Evolutionary conservation across 768 basidiomycete species (phyloP).

Genomic region (Suillus paluster): DNA sequence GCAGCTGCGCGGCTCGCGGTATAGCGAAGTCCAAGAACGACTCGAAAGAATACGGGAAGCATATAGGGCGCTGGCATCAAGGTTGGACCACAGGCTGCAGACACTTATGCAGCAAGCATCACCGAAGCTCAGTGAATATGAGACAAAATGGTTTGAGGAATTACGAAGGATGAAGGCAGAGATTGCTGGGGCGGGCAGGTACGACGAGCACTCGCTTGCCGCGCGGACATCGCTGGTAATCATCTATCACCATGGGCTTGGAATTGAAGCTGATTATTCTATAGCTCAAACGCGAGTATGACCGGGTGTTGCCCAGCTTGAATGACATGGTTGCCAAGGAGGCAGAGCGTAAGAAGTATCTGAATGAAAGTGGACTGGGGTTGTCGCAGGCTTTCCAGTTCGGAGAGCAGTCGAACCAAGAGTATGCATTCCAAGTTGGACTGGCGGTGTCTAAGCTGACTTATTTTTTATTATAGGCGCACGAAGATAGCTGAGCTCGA

Average conservation of each 20-base stretch:
- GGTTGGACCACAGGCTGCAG: constrained; percentile 73
- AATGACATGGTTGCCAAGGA: constrained; percentile 63
- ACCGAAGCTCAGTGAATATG: constrained; percentile 81
- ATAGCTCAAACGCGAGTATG: constrained; percentile 72
- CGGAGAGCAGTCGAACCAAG: constrained; percentile 68
- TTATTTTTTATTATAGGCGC: constrained; percentile 45
- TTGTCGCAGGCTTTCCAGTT: constrained; percentile 78
- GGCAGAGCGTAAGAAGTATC: constrained; percentile 46
- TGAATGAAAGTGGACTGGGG: constrained; percentile 55
- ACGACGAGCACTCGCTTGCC: constrained; percentile 68
- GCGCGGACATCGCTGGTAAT: constrained; percentile 63
- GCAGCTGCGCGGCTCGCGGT: constrained; percentile 47
- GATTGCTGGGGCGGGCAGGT: constrained; percentile 62
- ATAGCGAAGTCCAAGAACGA: constrained; percentile 44
- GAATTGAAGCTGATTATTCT: constrained; percentile 7
- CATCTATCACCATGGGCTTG: constrained; percentile 4
- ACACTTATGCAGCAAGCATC: constrained; percentile 76
- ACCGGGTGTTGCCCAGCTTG: constrained; percentile 64
- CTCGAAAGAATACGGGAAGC: constrained; percentile 55
- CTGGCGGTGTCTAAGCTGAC: not conserved
- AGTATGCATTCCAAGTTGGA: constrained; percentile 48
- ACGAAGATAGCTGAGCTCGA: constrained; percentile 61
- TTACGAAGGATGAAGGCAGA: constrained; percentile 78
- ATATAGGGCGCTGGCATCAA: constrained; percentile 64
- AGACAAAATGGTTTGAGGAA: constrained; percentile 93